phyloP scores from a whole-genome alignment of 1,284 basidiomycete genomes.

The Puccinia hordei region DNA sequence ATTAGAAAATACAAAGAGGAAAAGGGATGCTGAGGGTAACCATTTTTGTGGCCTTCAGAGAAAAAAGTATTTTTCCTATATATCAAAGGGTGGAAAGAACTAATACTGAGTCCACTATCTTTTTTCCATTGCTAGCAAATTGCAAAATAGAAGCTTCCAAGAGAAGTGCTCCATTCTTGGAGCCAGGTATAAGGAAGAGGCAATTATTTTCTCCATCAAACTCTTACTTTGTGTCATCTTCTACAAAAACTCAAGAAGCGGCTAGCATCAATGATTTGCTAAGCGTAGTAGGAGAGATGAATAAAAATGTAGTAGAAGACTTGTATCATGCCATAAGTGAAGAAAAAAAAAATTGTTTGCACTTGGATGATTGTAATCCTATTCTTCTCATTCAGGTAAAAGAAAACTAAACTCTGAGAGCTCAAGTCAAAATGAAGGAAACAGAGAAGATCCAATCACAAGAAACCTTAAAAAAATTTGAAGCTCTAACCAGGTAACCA shows the following conservation, averaged over 20 bases:
- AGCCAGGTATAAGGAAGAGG: conserved; percentile 1
- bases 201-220: conserved; percentile 13
- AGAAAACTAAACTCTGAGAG: conserved; percentile 22
- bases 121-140: background rate
- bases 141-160: background rate
- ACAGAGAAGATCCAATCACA: background rate
- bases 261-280: conserved; percentile 16
- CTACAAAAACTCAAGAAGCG: conserved; percentile 13
- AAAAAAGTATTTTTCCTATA: too few species aligned
- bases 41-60: background rate
- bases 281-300: background rate
- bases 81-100: background rate
- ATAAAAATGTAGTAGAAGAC: conserved; percentile 8
- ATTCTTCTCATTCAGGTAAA: background rate
- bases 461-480: conserved; percentile 2
- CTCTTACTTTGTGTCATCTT: background rate
- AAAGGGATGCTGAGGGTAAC: background rate
- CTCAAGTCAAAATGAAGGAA: conserved; percentile 11
- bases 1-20: background rate
- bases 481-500: background rate
- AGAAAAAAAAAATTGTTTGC: background rate
- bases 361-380: background rate
- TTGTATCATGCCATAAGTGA: conserved; percentile 11
- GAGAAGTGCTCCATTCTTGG: conserved; percentile 17
- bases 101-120: background rate